Conservation (phyloP, 2,329 filamentous ascomycete genomes). For the Fusarium napiforme region DNA sequence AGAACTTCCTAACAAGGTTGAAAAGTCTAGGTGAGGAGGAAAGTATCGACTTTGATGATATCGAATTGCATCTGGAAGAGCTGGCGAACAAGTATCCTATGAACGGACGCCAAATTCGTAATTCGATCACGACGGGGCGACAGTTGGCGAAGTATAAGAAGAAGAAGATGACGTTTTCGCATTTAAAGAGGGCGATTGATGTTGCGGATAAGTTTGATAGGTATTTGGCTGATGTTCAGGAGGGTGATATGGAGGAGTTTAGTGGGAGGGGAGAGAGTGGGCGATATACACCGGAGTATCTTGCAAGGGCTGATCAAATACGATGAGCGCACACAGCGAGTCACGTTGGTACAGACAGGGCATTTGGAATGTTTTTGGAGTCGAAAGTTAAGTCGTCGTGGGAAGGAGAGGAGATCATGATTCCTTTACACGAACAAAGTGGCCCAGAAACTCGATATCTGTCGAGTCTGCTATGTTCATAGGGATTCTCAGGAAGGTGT, state of each 20-base stretch:
- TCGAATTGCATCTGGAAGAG: background rate
- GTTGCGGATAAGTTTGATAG: slow-evolving; percentile 16
- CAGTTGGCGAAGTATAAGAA: slow-evolving; percentile 8
- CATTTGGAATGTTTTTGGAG: background rate
- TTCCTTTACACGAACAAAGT: background rate
- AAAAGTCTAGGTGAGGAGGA: background rate
- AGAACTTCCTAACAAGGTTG: background rate
- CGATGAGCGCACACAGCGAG: background rate
- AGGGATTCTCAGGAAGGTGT: rapidly evolving
- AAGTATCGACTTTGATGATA: slow-evolving; percentile 1
- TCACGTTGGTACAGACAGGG: background rate
- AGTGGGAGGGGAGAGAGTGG: background rate
- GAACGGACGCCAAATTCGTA: slow-evolving; percentile 21
- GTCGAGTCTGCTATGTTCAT: background rate
- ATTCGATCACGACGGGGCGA: slow-evolving; percentile 10
- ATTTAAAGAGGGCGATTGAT: slow-evolving; percentile 8
- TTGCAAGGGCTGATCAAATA: background rate
- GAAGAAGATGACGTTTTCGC: slow-evolving; percentile 1
- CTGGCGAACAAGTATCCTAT: background rate
- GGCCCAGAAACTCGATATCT: no score
- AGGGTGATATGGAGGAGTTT: background rate
- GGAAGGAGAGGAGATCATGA: background rate
- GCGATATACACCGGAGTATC: background rate
- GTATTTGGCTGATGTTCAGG: slow-evolving; percentile 11
- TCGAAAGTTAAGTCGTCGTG: background rate